A percentile compares a stretch with the other conserved stretches of the same genome.
phyloP scores from a whole-genome alignment of 2,329 filamentous ascomycete species.

The Ciborinia camelliae region DNA sequence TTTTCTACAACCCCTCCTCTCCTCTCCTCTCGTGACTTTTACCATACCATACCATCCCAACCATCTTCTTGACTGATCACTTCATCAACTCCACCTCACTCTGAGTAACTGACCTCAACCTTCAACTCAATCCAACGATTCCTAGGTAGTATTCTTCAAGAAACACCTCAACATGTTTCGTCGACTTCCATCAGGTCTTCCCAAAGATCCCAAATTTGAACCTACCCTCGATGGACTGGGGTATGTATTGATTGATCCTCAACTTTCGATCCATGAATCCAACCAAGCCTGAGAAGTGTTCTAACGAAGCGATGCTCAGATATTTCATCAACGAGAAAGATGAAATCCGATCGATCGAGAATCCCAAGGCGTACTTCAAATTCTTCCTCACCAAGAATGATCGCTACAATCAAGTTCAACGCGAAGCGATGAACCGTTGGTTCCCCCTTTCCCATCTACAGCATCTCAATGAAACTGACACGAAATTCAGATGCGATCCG shows the following conservation, averaged over 20 bases:
- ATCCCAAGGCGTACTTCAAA: conserved; percentile 68
- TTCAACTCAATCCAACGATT: background rate
- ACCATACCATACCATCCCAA: too few relatives aligned
- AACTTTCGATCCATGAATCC: background rate
- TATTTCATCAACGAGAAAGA: conserved; percentile 77
- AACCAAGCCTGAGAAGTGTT: conserved; percentile 18
- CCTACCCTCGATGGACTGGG: conserved; percentile 67
- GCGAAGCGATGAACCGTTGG: conserved; percentile 70
- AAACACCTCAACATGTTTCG: conserved; percentile 67
- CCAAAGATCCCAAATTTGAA: conserved; percentile 65
- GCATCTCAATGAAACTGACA: background rate
- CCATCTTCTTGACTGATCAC: background rate
- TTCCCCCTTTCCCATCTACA: conserved; percentile 17
- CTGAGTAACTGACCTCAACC: background rate
- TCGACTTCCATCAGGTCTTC: conserved; percentile 63
- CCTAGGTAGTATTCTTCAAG: background rate
- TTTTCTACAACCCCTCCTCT: background rate
- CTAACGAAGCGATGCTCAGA: conserved; percentile 9
- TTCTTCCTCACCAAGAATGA: conserved; percentile 70
- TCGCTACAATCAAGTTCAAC: conserved; percentile 73
- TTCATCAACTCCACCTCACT: background rate
- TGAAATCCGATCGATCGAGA: conserved; percentile 66
- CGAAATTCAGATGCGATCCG: conserved; percentile 56
- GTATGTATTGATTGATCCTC: conserved; percentile 37
- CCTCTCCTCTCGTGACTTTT: background rate